These are phyloP conservation scores for Modicella reniformis DNA, from an alignment of 371 early-diverging fungal species.

Conservation along the genomic window DNA sequence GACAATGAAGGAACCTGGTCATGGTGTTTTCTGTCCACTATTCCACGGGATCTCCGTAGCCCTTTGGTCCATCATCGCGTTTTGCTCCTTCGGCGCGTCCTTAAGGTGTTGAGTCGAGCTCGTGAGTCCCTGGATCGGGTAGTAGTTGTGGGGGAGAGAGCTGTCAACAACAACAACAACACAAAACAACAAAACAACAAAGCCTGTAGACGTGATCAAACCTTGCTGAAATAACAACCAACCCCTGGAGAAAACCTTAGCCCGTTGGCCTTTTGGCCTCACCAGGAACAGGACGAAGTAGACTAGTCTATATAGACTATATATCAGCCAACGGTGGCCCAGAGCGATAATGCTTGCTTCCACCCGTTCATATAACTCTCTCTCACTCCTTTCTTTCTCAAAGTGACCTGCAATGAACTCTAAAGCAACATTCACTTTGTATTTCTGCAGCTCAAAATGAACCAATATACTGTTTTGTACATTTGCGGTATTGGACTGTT, in stretches of 20 bases:
- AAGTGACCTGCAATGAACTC: neutral
- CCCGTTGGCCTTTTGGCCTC: slow-evolving; percentile 21
- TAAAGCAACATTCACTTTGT: too few relatives aligned
- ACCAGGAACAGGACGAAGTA: too few relatives aligned
- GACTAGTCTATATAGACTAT: neutral
- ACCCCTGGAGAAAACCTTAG: neutral
- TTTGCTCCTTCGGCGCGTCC: slow-evolving; percentile 7
- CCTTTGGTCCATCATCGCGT: neutral
- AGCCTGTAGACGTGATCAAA: too few relatives aligned
- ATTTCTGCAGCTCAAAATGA: too few relatives aligned
- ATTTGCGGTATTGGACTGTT: too few relatives aligned
- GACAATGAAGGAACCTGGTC: neutral
- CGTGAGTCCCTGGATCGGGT: too few relatives aligned
- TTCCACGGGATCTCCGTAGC: neutral
- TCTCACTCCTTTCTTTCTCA: neutral
- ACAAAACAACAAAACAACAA: too few relatives aligned
- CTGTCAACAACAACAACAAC: too few relatives aligned
- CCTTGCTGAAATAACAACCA: neutral
- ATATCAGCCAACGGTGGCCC: neutral
- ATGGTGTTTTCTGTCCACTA: neutral
- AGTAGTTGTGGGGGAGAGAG: too few relatives aligned
- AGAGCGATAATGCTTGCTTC: neutral
- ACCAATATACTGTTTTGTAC: too few relatives aligned
- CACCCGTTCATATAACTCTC: neutral
- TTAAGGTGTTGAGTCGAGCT: slow-evolving; percentile 23